Evolutionary conservation across 139 green algal genomes (phyloP), one percentile per base, ranked within the genome.

Genomic region (Tetratostichococcus sp.): DNA sequence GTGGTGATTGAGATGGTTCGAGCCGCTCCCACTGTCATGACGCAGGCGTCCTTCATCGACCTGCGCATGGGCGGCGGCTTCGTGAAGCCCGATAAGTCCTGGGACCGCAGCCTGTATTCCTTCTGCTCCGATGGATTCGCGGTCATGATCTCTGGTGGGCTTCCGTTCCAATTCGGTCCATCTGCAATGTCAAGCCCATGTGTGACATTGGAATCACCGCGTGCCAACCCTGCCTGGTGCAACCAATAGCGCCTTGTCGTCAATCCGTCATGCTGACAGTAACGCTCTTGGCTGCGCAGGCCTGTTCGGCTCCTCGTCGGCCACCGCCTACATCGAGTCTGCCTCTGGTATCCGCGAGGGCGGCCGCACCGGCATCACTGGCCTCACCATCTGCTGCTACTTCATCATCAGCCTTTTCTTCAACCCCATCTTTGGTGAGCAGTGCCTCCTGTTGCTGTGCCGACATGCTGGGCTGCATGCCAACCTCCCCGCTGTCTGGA

Each of bases 331-430:
- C 50, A 62, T 62, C 50, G 50, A 62, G 50, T 62, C 50, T 5
- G 50, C 50, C 14, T 62, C 50, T 17, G 50, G 90, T 28, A 88
- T 94, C 50, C 74, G 87, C 31, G 91, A 94, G 70, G 91, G 91
- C 25, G 91, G 89, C 5, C 78, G 90, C 69, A 96, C 91, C 1
- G 88, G 88, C 59, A 73, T 93, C 65, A 89, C 84, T 8, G 88
- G 84, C 30, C 74, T 84, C 66, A 78, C 83, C 30, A 75, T 86
- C 4, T 71, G 71, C 72, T 73, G 82, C 22, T 75, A 66, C 39
- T 95, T 94, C 73, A 86, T 94, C 65, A 75, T 94, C 26, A 80
- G 87, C 50, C 88, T 95, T 73, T 97, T 95, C 79, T 92, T 97
- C 73, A 86, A 85, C 0, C 92, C 92, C 67, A 89, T 97, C 80